Percentiles rank a stretch among this genome's conserved stretches.
phyloP scores from a whole-genome alignment of 768 basidiomycete species.

The Termitomyces sp. region DNA sequence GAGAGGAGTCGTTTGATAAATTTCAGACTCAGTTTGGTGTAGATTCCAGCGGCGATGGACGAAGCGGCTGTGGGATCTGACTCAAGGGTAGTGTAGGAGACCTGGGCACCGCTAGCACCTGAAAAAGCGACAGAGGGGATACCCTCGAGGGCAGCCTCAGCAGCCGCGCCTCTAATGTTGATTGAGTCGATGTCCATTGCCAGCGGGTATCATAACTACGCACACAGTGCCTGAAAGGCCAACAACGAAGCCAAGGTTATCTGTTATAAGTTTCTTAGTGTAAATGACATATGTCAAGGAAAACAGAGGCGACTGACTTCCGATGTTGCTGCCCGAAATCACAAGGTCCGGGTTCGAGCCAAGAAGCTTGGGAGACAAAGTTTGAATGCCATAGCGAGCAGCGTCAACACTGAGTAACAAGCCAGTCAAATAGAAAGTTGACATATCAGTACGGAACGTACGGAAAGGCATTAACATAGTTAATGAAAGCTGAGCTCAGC shows the following conservation, averaged over 20 bases:
- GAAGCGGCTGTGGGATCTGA: conserved; percentile 28
- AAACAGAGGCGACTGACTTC: conserved; percentile 17
- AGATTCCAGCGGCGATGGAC: conserved; percentile 36
- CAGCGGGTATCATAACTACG: conserved; percentile 9
- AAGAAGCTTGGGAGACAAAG: conserved; percentile 32
- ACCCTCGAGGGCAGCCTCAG: conserved; percentile 45
- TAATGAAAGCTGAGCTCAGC: conserved; percentile 27
- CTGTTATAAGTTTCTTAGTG: conserved; percentile 7
- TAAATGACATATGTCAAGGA: background rate
- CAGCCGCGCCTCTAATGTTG: conserved; percentile 41
- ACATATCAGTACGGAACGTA: conserved; percentile 16
- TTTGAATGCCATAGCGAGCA: conserved; percentile 35
- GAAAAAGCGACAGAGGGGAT: conserved; percentile 52
- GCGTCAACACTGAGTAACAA: conserved; percentile 29
- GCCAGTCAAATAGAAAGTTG: background rate
- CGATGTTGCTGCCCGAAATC: conserved; percentile 34
- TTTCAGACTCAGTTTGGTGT: conserved; percentile 38
- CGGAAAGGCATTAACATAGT: conserved; percentile 44
- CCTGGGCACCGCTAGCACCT: conserved; percentile 34
- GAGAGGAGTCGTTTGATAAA: conserved; percentile 34
- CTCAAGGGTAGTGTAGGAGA: conserved; percentile 48
- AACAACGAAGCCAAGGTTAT: conserved; percentile 32
- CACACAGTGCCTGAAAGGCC: conserved; percentile 41
- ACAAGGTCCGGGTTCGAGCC: conserved; percentile 32
- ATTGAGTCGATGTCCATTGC: background rate